Evolutionary conservation across 2,329 filamentous ascomycete species (phyloP).

Genomic region (Xylariaceae sp.): DNA sequence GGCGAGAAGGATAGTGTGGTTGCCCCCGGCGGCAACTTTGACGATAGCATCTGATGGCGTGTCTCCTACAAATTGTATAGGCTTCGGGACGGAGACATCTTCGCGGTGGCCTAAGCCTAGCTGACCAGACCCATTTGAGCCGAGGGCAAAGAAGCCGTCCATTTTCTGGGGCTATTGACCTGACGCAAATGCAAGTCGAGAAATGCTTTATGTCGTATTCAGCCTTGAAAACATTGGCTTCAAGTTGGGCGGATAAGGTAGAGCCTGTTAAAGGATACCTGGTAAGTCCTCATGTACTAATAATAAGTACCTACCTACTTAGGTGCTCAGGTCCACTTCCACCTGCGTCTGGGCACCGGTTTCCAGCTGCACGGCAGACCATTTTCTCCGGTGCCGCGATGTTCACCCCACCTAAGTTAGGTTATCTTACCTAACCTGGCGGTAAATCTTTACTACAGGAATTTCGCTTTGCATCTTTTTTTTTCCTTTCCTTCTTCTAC

Average conservation of each 20-base stretch:
- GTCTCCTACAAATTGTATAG: constrained; percentile 50
- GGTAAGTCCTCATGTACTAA: neutral
- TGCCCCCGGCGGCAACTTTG: constrained; percentile 64
- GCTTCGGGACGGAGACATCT: constrained; percentile 64
- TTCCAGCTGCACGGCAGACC: neutral
- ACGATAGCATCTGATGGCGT: constrained; percentile 31
- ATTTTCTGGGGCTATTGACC: constrained; percentile 25
- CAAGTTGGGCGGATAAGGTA: neutral
- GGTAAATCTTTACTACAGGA: no score
- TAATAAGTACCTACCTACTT: no score
- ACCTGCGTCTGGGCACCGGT: no score
- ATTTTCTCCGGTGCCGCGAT: constrained; percentile 11
- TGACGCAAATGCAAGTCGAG: no score
- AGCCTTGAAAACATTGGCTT: neutral
- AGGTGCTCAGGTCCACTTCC: no score
- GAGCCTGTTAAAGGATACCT: neutral
- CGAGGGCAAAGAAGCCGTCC: constrained; percentile 61
- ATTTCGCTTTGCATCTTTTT: no score
- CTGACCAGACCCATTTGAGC: constrained; percentile 73
- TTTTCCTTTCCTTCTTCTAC: constrained; percentile 8
- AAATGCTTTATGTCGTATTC: neutral
- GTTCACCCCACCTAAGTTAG: neutral
- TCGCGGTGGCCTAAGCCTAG: constrained; percentile 67
- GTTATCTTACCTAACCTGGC: no score
- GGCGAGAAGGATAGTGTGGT: constrained; percentile 77